Evolutionary conservation across 1,284 basidiomycete species (phyloP), one percentile per base, ranked within the genome.

Genomic region (Puccinia hordei): DNA sequence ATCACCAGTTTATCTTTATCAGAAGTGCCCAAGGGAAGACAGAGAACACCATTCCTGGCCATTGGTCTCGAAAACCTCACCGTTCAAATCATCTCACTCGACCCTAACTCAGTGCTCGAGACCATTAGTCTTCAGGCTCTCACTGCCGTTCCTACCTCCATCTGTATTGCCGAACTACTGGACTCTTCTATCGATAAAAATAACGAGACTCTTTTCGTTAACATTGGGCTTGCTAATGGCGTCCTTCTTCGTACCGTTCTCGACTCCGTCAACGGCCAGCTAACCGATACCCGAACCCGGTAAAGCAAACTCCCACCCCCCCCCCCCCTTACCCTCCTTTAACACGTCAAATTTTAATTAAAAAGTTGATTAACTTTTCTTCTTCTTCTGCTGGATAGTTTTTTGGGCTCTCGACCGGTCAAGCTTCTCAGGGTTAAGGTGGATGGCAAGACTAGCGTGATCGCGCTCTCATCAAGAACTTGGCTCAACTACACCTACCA

Each of bases 61-160:
- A 96, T 99, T 51, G 97, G 97, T 35, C 99, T 97, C 84, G 96
- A 98, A 85, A 96, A 99, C 84, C 94, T 97, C 84, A 99, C 97
- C 8, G 96, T 99, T 81, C 93, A 95, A 72, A 94, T 99, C 84
- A 92, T 99, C 82, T 98, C 96, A 4, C 88, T 99, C 66, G 97
- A 99, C 85, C 95, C 95, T 0, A 95, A 98, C 82, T 95, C 89
- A 84, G 98, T 96, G 0, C 88, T 99, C 55, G 93, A 96, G 83
- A 95, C 94, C 0, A 94, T 99, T 83, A 94, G 44, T 19, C 74
- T 77, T 8, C 83, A 88, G 89, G 97, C 96, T 0, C 88, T 99
- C 82, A 99, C 97, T 0, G 94, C 97, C 0, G 93, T 93, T 0
- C 95, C 97, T 3, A 92, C 94, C 2, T 90, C 96, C 0, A 98